phyloP scores from a whole-genome alignment of 371 early-diverging fungal species.

The Rhizopus sp. region DNA sequence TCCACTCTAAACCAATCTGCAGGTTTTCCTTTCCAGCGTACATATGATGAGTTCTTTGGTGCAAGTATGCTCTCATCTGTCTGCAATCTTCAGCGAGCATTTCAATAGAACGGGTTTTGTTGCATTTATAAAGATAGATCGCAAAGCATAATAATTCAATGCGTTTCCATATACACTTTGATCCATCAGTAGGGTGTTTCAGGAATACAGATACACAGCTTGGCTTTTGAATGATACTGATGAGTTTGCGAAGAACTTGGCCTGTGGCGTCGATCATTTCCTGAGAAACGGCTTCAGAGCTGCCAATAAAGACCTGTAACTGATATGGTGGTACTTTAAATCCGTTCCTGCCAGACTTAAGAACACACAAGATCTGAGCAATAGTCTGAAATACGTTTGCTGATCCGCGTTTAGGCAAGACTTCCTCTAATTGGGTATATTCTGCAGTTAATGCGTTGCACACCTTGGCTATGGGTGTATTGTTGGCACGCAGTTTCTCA shows the following conservation, averaged over 20 bases:
- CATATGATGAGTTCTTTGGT: background rate
- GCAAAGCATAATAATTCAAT: constrained; percentile 8
- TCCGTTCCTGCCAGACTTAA: background rate
- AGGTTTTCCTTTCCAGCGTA: constrained; percentile 2
- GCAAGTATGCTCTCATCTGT: background rate
- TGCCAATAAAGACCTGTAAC: background rate
- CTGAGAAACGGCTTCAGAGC: background rate
- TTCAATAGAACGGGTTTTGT: background rate
- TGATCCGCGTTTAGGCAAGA: background rate
- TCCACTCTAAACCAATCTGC: background rate
- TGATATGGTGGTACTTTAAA: background rate
- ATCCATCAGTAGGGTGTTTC: background rate
- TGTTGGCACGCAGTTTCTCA: constrained; percentile 33
- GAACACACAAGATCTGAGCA: constrained; percentile 2
- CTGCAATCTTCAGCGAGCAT: constrained; percentile 4
- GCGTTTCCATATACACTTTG: background rate
- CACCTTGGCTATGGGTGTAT: constrained; percentile 15
- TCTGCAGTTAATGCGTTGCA: background rate
- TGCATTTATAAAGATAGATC: background rate
- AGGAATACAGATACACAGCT: background rate
- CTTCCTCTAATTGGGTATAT: background rate
- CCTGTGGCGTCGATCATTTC: background rate
- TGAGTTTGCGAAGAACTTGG: background rate
- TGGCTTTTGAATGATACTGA: background rate
- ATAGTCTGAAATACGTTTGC: constrained; percentile 14